Percentiles rank a stretch among this genome's conserved stretches.
These are phyloP conservation scores for Wakefieldia striispora DNA, from an alignment of 768 basidiomycete species.

Conservation along the genomic window DNA sequence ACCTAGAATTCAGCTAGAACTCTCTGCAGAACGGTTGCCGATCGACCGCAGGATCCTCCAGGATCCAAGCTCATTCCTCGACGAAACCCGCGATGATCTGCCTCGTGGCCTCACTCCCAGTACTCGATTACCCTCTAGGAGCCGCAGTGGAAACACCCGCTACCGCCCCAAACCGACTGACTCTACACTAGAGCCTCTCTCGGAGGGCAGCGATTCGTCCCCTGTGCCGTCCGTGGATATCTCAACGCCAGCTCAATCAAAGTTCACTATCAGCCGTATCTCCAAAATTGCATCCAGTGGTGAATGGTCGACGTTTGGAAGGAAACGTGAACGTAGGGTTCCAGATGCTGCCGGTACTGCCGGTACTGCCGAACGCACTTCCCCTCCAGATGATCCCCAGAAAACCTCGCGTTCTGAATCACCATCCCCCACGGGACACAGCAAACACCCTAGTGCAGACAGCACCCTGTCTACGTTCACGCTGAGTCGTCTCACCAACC, in stretches of 20 bases:
- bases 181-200: background rate
- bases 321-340: slow-evolving; percentile 17
- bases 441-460: slow-evolving; percentile 11
- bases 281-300: slow-evolving; percentile 20
- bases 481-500: slow-evolving; percentile 17
- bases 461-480: slow-evolving; percentile 21
- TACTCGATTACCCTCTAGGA: slow-evolving; percentile 19
- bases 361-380: slow-evolving; percentile 11
- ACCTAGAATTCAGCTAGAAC: background rate
- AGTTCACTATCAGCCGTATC: slow-evolving; percentile 11
- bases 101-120: slow-evolving; percentile 30
- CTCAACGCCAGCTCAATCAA: slow-evolving; percentile 12
- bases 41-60: slow-evolving; percentile 30
- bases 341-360: slow-evolving; percentile 16
- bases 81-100: slow-evolving; percentile 7
- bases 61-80: slow-evolving; percentile 30
- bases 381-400: slow-evolving; percentile 11
- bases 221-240: slow-evolving; percentile 5
- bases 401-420: slow-evolving; percentile 12
- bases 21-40: slow-evolving; percentile 2
- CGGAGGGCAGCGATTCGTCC: background rate
- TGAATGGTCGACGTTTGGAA: slow-evolving; percentile 39
- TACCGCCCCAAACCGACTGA: slow-evolving; percentile 4
- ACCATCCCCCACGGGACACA: slow-evolving; percentile 17
- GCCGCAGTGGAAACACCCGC: slow-evolving; percentile 2